Evolutionary conservation across 352 stramenopile genomes (phyloP).

Genomic region (Plasmopara viticola): DNA sequence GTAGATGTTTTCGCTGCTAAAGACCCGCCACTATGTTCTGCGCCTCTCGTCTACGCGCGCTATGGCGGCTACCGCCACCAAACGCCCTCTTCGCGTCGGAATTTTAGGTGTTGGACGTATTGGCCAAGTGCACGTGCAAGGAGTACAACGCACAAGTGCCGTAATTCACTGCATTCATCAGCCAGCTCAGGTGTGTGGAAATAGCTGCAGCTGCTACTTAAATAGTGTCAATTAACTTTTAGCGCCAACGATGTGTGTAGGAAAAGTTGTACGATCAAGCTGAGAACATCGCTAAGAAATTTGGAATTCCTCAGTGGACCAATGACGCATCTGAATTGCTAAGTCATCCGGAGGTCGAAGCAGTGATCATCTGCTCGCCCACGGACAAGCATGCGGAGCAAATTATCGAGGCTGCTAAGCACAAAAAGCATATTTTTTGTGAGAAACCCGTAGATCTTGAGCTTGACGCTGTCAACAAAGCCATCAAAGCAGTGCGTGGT

Average conservation of each 20-base stretch:
- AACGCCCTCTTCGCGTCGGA: conserved; percentile 42
- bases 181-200: conserved; percentile 13
- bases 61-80: conserved; percentile 11
- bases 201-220: background rate
- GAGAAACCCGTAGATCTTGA: conserved; percentile 95
- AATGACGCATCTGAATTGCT: conserved; percentile 89
- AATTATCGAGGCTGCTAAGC: conserved; percentile 88
- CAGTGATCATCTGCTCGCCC: conserved; percentile 95
- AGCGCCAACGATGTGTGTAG: conserved; percentile 2
- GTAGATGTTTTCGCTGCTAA: conserved; percentile 9
- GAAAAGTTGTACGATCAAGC: conserved; percentile 22
- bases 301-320: conserved; percentile 57
- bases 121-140: conserved; percentile 48
- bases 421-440: conserved; percentile 94
- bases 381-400: conserved; percentile 91
- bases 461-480: conserved; percentile 54
- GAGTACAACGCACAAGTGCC: conserved; percentile 40
- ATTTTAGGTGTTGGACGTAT: conserved; percentile 71
- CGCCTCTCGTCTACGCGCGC: conserved; percentile 9
- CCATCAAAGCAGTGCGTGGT: conserved; percentile 39
- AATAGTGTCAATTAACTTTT: background rate
- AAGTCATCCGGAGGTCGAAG: conserved; percentile 89
- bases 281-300: conserved; percentile 31
- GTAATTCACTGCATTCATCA: conserved; percentile 40
- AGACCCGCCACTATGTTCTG: conserved; percentile 2